Conservation (phyloP, 805 yeast species). For the Lipomyces spencermartinsiae region DNA sequence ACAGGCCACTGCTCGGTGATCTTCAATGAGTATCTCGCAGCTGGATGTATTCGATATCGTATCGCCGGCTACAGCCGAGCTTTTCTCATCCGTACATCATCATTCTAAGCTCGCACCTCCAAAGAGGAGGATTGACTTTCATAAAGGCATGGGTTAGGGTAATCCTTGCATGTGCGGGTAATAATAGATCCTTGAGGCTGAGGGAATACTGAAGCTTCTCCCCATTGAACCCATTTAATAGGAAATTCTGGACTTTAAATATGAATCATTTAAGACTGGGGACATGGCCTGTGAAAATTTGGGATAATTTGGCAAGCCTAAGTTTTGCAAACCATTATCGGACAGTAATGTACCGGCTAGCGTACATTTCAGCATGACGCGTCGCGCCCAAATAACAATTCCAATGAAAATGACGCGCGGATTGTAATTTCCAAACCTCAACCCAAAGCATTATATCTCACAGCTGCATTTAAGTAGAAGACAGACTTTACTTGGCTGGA, state of each 20-base stretch:
- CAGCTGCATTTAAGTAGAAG: neutral
- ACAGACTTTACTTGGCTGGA: neutral
- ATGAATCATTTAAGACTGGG: neutral
- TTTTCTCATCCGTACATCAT: neutral
- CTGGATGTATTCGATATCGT: neutral
- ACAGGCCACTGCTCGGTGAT: neutral
- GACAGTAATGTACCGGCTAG: neutral
- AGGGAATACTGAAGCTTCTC: neutral
- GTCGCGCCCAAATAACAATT: neutral
- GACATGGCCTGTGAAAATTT: neutral
- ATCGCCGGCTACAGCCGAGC: neutral
- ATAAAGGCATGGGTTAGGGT: neutral
- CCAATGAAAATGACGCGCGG: neutral
- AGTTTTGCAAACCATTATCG: neutral
- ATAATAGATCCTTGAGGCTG: neutral
- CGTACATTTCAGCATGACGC: constrained; percentile 10
- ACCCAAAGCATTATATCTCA: neutral
- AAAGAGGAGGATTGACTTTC: neutral
- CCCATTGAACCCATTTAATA: neutral
- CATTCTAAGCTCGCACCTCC: neutral
- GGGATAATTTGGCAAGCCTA: neutral
- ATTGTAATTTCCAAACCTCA: neutral
- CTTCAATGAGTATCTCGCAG: neutral
- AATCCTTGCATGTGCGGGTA: too few species aligned
- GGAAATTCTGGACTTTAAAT: neutral